Percentiles rank a stretch among this genome's conserved stretches.
phyloP scores from a whole-genome alignment of 1,284 basidiomycete genomes.

The Boletus sp. region DNA sequence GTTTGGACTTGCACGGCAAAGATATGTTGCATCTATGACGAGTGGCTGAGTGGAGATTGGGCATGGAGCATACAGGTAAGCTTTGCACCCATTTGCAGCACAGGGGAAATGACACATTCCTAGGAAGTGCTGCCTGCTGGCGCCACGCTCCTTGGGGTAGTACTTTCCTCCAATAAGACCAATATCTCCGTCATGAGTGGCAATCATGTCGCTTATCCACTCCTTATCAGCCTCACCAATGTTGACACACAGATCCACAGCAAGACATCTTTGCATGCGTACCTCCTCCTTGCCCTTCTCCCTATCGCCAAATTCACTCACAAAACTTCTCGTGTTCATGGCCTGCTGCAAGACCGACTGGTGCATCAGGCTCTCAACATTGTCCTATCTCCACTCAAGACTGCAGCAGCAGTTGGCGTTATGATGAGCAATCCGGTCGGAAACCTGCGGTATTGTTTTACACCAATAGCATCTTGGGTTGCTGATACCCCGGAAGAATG shows the following conservation, averaged over 20 bases:
- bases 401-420: too few relatives aligned
- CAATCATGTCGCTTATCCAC: conserved; percentile 36
- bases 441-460: too few relatives aligned
- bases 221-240: conserved; percentile 38
- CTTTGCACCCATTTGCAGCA: too few relatives aligned
- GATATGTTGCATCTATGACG: conserved; percentile 5
- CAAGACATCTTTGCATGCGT: conserved; percentile 26
- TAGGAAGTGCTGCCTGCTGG: not conserved
- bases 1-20: conserved; percentile 4
- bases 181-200: conserved; percentile 26
- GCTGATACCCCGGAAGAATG: too few relatives aligned
- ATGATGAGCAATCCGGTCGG: too few relatives aligned
- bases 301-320: conserved; percentile 6
- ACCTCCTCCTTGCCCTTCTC: too few relatives aligned
- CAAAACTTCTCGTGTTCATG: not conserved
- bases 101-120: too few relatives aligned
- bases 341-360: conserved; percentile 8
- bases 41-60: too few relatives aligned
- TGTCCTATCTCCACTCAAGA: conserved; percentile 37
- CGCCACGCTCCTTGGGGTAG: not conserved
- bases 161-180: too few relatives aligned
- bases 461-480: too few relatives aligned
- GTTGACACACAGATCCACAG: conserved; percentile 33
- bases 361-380: conserved; percentile 18
- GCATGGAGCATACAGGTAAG: too few relatives aligned